Evolutionary conservation across 257 asterid species (phyloP).

Genomic region (Solanum etuberosum): DNA sequence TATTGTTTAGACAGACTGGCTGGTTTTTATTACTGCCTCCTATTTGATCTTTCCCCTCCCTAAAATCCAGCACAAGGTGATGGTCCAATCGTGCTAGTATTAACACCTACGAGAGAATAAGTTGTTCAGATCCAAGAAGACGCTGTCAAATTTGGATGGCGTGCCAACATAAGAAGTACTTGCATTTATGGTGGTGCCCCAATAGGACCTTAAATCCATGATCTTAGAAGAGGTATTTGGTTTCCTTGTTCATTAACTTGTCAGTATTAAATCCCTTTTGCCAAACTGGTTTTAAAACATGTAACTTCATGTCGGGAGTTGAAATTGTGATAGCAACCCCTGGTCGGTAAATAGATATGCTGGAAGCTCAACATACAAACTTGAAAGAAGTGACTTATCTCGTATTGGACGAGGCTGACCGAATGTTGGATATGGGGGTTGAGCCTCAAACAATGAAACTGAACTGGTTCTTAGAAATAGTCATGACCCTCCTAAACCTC

Average conservation of each 20-base stretch:
- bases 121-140: slow-evolving; percentile 90
- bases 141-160: slow-evolving; percentile 65
- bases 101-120: slow-evolving; percentile 89
- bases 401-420: slow-evolving; percentile 40
- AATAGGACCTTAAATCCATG: slow-evolving; percentile 85
- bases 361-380: slow-evolving; percentile 79
- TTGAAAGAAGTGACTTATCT: slow-evolving; percentile 76
- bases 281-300: background rate
- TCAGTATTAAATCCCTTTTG: background rate
- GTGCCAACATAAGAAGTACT: slow-evolving; percentile 52
- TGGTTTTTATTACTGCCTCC: background rate
- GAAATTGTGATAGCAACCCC: slow-evolving; percentile 89
- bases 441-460: background rate
- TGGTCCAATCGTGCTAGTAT: slow-evolving; percentile 69
- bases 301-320: slow-evolving; percentile 44
- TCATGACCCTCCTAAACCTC: background rate
- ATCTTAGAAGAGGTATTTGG: slow-evolving; percentile 60
- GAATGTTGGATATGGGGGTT: background rate
- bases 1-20: background rate
- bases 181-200: slow-evolving; percentile 90
- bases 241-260: background rate
- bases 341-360: slow-evolving; percentile 80
- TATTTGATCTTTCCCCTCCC: background rate
- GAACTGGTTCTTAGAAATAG: background rate
- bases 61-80: slow-evolving; percentile 56